Percentiles rank a stretch among this genome's conserved stretches.
These are phyloP conservation scores for Graphilbum fragrans DNA, from an alignment of 2,329 filamentous ascomycete genomes.

Conservation along the genomic window DNA sequence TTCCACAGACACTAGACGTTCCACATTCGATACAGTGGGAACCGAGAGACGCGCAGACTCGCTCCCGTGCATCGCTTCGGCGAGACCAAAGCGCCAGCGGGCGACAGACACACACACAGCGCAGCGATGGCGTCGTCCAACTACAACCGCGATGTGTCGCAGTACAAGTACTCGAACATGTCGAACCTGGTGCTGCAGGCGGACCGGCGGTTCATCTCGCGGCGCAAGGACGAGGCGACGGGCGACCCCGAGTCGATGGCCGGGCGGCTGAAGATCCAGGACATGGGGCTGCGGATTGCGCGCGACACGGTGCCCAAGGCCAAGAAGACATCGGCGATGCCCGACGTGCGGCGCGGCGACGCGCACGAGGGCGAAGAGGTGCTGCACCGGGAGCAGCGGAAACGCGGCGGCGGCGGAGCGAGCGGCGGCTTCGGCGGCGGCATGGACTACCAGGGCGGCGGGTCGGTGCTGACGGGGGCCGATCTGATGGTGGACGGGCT, in stretches of 20 bases:
- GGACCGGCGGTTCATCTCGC: slow-evolving; percentile 88
- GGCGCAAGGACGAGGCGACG: slow-evolving; percentile 86
- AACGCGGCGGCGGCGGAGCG: slow-evolving; percentile 65
- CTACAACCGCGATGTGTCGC: slow-evolving; percentile 71
- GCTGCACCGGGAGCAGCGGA: slow-evolving; percentile 70
- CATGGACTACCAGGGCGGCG: neutral
- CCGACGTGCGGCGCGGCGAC: slow-evolving; percentile 61
- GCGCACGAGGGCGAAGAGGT: slow-evolving; percentile 75
- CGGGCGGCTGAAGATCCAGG: slow-evolving; percentile 80
- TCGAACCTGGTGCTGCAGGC: slow-evolving; percentile 99
- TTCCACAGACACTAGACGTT: no score
- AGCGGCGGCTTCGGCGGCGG: slow-evolving; percentile 66
- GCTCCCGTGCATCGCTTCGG: no score
- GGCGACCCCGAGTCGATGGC: slow-evolving; percentile 96
- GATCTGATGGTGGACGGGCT: slow-evolving; percentile 86
- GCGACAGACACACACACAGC: no score
- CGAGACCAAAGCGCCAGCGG: no score
- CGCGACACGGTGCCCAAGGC: slow-evolving; percentile 70
- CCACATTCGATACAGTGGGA: no score
- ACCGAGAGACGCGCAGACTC: no score
- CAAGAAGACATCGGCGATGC: slow-evolving; percentile 59
- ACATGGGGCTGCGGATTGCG: slow-evolving; percentile 82
- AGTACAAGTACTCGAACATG: slow-evolving; percentile 99
- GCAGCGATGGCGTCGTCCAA: slow-evolving; percentile 55
- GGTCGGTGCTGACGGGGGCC: slow-evolving; percentile 22